Base-by-base conservation (phyloP, 345 rosid genomes). In the Lepidium africanum region DNA sequence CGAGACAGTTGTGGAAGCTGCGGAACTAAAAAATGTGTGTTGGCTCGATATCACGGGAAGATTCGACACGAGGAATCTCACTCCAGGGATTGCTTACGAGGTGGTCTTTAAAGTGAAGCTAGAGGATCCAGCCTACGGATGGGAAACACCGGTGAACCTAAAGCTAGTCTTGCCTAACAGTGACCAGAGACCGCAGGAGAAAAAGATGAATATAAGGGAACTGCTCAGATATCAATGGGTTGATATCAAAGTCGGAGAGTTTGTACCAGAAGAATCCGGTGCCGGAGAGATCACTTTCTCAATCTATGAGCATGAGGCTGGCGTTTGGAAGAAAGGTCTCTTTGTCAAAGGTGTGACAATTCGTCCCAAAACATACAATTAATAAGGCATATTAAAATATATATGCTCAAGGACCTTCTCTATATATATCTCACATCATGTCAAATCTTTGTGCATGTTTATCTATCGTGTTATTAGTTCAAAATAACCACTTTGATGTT, bases 281-380 rank as follows among this genome's bases (percentile, higher is more conserved):
- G 58, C 54, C 1, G 84, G 89, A 60, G 78, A 70, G 46, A 78
- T 87, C 50, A 81, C 75, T 61, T 69, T 85, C 65, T 82, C 85
- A 7, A 65, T 85, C 84, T 67, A 73, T 47, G 96, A 90, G 62
- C 33, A 59, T 33, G 76, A 68, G 14, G 77, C 75, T 6, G 81
- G 84, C 39, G 9, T 45, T 8, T 86, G 95, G 97, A 90, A 86
- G 74, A 71, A 48, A n/a, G 92, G 95, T 3, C 83, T 87, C 10
- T 40, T 66, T 23, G 8, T 90, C 68, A 87, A 84, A 82, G 90
- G 90, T 36, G 65, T 83, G 42, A 35, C 52, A 35, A 78, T 87
- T 69, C 78, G 71, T 35, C 90, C 91, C 2, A 83, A 30, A 76
- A 59, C 21, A 49, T 38, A 48, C 61, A 65, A 59, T 10, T 49